Base-by-base conservation (phyloP, 2,329 filamentous ascomycete genomes). In the Xylaria hypoxylon region DNA sequence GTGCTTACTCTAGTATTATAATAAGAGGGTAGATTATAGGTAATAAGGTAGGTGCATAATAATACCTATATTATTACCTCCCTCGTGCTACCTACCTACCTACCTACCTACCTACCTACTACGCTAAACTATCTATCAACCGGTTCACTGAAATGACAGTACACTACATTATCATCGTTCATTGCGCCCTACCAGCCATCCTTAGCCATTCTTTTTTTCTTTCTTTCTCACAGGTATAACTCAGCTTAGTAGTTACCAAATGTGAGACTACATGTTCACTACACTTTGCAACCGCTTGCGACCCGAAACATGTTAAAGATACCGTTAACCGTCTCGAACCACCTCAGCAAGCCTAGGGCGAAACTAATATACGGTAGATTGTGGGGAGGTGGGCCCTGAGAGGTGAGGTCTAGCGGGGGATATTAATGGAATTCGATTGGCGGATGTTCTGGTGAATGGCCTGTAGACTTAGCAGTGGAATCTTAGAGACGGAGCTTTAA, bases 1-100 rank as follows among this genome's bases (percentile, higher is more conserved):
- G 63, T 68, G 63, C 64, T 63, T 65, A 66, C 64, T 66, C 28
- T 52, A n/a, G 47, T 64, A 57, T 50, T 48, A 57, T 52, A 55
- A 45, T 55, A 66, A 44, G 59, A 38, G 53, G 59, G 53, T 33
- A 38, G 45, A 59, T 42, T 58, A 63, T 22, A 44, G 28, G 28
- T 56, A 59, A 44, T 53, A 66, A 48, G 58, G 45, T 44, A 52
- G 53, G 47, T 40, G 42, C 51, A 22, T 55, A 19, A 40, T 55
- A 44, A 31, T 50, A 63, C 19, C 44, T 38, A n/a, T 55, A 19
- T 56, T 59, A 60, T 68, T 61, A 44, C 52, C 17, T 64, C 44
- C n/a, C n/a, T n/a, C n/a, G 47, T 62, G 44, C 65, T 60, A 58
- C 58, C 38, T 53, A 17, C 33, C 17, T 51, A 31, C 65, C 24